Evolutionary conservation across 257 asterid species (phyloP), one percentile per base, ranked within the genome.

Genomic region (Nicotiana tomentosiformis): DNA sequence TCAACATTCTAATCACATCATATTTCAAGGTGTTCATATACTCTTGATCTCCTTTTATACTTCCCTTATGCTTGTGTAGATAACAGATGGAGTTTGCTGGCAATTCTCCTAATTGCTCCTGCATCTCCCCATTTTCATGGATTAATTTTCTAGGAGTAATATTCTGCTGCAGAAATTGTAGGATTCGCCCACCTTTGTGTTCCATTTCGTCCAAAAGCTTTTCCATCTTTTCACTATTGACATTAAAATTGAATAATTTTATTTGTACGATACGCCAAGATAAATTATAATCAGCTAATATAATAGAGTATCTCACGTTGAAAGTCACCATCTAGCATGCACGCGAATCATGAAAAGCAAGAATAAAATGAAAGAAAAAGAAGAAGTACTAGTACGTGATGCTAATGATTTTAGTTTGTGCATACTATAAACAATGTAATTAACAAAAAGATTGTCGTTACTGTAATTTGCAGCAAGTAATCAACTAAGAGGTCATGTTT

Each of bases 1-100:
- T 89, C 86, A 95, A 85, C 94, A 89, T 91, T 81, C 94, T 88
- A 10, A 95, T 90, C 81, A 93, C 97, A 76, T 95, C 98, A 33
- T 92, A 88, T 85, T 89, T 89, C 82, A 91, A 66, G 14, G 95
- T 91, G 66, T 86, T 86, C 10, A 84, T 88, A 61, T 86, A 58
- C 43, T 74, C 80, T 23, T 68, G 51, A 58, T 86, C 89, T 18
- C 46, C 87, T 18, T 82, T 87, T 7, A 14, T 77, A 15, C 78
- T 86, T 82, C 84, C 87, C 53, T 86, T 49, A 57, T 92, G 93
- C 84, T 91, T 93, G 11, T 92, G 91, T 78, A 93, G 77, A 70
- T 62, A 89, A 51, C 99, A 95, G 0, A 88, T 39, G 26, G 91
- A 84, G 66, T 88, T 86, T 80, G 81, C 78, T n/a, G 15, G 10